Evolutionary conservation across 2,329 filamentous ascomycete species (phyloP), one percentile per base, ranked within the genome.

Genomic region (Parascedosporium putredinis): DNA sequence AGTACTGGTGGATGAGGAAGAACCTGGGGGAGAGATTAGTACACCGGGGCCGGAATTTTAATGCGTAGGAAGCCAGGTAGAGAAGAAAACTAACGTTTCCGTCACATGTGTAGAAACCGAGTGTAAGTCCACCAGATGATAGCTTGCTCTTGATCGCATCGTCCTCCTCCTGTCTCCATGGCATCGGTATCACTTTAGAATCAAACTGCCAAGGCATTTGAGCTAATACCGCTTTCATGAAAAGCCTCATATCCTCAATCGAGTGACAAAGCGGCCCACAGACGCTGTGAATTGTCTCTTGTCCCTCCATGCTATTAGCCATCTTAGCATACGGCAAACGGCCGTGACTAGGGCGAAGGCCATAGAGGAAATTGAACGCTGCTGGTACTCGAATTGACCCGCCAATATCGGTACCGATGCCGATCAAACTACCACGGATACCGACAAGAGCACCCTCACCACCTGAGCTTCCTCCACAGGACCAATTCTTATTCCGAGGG

Each of bases 391-490:
- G 55, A 12, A 65, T 55, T 0, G 60, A 62, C 0, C 63, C 63
- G 2, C 61, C 69, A 24, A 72, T 67, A 40, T 72, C 69, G 29
- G 66, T 63, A 3, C 70, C 70, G 27, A 72, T 55, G 0, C 69
- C 67, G 3, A 73, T 33, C 2, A 67, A 53, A 18, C 67, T 68
- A 16, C 70, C 70, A 3, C 67, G 59, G 31, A 71, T 59, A 2
- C 65, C 67, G 2, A 72, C 40, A 0, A 72, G 55, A 0, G 70
- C 68, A 1, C 60, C 63, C 50, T 71, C 68, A 0, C 84, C 84
- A 9, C 83, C 83, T 0, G 76, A 79, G 8, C 74, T 79, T 2
- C 84, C 84, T 4, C 84, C 84, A 0, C 79, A 72, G 0, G 76
- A 79, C 27, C 82, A 67, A 18, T 70, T 65, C 1, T 76, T 70